phyloP scores from a whole-genome alignment of 208 protist genomes.

The Polymyxa betae region DNA sequence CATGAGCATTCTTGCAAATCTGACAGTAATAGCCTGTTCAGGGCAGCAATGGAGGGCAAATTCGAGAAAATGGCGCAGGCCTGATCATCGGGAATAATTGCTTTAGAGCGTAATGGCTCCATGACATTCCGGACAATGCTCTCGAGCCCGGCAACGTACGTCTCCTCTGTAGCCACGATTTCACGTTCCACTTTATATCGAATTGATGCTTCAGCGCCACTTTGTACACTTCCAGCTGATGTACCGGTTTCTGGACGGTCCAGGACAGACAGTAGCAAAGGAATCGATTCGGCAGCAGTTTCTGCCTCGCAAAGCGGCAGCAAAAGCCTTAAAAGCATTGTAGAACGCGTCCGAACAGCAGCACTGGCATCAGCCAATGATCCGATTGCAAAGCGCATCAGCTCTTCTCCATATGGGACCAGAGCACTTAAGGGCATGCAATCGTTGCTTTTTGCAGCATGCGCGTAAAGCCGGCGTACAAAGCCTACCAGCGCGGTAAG shows the following conservation, averaged over 20 bases:
- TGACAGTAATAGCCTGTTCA: slow-evolving; percentile 14
- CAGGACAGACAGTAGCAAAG: slow-evolving; percentile 15
- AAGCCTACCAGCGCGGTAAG: background rate
- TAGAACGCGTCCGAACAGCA: background rate
- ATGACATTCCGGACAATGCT: slow-evolving; percentile 8
- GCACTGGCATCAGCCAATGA: slow-evolving; percentile 9
- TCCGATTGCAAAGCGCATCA: slow-evolving; percentile 5
- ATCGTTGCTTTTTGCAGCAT: background rate
- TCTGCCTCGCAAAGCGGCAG: slow-evolving; percentile 22
- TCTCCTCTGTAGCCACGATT: slow-evolving; percentile 32
- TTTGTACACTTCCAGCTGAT: slow-evolving; percentile 20
- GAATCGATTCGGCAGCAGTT: background rate
- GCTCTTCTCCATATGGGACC: background rate
- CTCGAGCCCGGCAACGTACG: slow-evolving; percentile 46
- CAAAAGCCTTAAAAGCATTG: background rate
- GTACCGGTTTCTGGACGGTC: background rate
- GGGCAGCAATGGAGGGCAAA: slow-evolving; percentile 25
- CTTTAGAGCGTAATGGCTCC: slow-evolving; percentile 29
- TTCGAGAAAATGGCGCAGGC: slow-evolving; percentile 23
- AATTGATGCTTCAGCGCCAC: slow-evolving; percentile 6
- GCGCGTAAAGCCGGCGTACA: background rate
- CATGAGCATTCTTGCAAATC: slow-evolving; percentile 35
- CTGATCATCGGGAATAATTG: slow-evolving; percentile 26
- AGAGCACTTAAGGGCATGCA: background rate
- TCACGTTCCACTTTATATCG: slow-evolving; percentile 12